These are phyloP conservation scores for Arabis alpina DNA, from an alignment of 345 rosid genomes.

Conservation along the genomic window DNA sequence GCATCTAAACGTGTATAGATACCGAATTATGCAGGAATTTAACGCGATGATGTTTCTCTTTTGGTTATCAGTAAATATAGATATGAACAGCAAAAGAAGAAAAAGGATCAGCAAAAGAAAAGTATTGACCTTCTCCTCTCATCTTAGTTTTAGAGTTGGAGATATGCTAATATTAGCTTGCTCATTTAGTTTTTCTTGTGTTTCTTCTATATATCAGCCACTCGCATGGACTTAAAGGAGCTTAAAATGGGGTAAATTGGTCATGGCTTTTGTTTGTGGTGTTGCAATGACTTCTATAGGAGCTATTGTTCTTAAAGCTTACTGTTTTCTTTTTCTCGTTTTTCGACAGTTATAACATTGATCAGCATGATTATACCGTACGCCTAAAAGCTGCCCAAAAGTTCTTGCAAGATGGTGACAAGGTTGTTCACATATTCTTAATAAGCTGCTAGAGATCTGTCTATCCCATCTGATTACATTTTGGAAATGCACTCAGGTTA, in stretches of 20 bases:
- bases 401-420: slow-evolving; percentile 91
- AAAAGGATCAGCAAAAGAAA: slow-evolving; percentile 83
- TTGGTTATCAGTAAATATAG: slow-evolving; percentile 64
- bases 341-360: slow-evolving; percentile 75
- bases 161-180: slow-evolving; percentile 19
- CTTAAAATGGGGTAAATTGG: slow-evolving; percentile 84
- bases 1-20: neutral
- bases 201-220: slow-evolving; percentile 52
- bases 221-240: slow-evolving; percentile 81
- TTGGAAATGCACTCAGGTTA: slow-evolving; percentile 63
- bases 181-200: slow-evolving; percentile 18
- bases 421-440: slow-evolving; percentile 55
- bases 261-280: neutral
- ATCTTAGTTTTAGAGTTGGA: slow-evolving; percentile 35
- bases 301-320: neutral
- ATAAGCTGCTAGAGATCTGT: neutral
- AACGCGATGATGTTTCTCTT: neutral
- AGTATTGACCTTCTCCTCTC: slow-evolving; percentile 55
- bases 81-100: slow-evolving; percentile 88
- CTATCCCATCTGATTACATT: neutral
- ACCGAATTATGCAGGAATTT: neutral
- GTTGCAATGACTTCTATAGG: neutral
- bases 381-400: slow-evolving; percentile 83
- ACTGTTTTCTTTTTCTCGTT: slow-evolving; percentile 10
- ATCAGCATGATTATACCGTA: slow-evolving; percentile 89